Percentiles rank a stretch among this genome's conserved stretches.
Conservation (phyloP, 23 red algal species). For the Gracilaria caudata region DNA sequence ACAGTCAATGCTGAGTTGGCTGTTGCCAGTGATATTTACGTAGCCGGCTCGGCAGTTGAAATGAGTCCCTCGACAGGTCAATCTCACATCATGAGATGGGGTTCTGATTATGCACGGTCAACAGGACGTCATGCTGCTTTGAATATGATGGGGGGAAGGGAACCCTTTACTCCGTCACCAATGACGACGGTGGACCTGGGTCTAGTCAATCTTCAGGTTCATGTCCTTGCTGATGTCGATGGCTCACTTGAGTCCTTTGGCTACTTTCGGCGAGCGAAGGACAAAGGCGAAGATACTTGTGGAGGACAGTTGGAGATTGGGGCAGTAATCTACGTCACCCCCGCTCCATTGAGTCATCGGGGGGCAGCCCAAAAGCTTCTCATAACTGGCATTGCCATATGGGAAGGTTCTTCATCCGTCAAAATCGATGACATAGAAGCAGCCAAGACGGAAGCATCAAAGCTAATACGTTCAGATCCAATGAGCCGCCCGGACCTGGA, state of each 20-base stretch:
- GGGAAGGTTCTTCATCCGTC: constrained; percentile 42
- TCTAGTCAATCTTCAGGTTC: constrained; percentile 30
- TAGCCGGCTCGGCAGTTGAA: constrained; percentile 36
- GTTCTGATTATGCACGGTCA: constrained; percentile 45
- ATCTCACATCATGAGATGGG: constrained; percentile 45
- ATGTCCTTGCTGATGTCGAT: constrained; percentile 52
- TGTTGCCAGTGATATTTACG: constrained; percentile 62
- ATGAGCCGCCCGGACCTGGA: constrained; percentile 48
- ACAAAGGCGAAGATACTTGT: constrained; percentile 37
- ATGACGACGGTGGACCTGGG: constrained; percentile 20
- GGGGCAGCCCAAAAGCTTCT: constrained; percentile 57
- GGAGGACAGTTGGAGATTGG: constrained; percentile 55
- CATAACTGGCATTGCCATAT: constrained; percentile 46
- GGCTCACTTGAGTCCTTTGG: constrained; percentile 64
- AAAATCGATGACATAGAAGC: constrained; percentile 20
- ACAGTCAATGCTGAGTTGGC: constrained; percentile 44
- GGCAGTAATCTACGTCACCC: constrained; percentile 33
- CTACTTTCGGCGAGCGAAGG: constrained; percentile 54
- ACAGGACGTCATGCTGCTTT: constrained; percentile 59
- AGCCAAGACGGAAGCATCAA: constrained; percentile 17
- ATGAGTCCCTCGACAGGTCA: constrained; percentile 3
- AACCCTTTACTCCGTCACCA: constrained; percentile 25
- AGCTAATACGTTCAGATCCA: constrained; percentile 24
- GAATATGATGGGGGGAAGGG: constrained; percentile 63
- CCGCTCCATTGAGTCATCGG: constrained; percentile 47